Evolutionary conservation across 352 stramenopile genomes (phyloP), one percentile per base, ranked within the genome.

Genomic region (Pythium grandisporangium): DNA sequence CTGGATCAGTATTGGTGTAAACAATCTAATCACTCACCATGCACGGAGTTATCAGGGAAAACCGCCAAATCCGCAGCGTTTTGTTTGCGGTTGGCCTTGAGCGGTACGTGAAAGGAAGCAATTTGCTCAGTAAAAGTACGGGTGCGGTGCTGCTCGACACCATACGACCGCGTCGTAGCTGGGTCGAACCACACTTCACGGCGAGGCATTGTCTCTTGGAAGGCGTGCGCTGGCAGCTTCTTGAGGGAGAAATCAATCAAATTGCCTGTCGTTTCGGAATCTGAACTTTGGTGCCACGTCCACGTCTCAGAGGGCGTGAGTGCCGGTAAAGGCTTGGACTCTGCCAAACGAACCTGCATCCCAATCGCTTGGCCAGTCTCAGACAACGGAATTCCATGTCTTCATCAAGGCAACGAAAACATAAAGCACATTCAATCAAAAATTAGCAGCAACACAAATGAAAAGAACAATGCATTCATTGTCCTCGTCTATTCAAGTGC

Each of bases 171-270:
- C 5, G 69, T 67, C 10, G 70, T 83, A 10, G 75, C 58, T 6
- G 72, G 75, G 23, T 88, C 75, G 2, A 88, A 43, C 59, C 66
- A 85, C 32, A 85, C 74, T 24, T 78, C 54, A 17, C 70, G 53
- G 8, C 60, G 58, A 30, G 56, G 63, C 4, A 88, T 43, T 3
- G 55, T 24, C 3, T 45, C 61, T 13, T 59, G 35, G 39, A 67
- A 74, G 20, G 70, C 26, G 21, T 48, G 50, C 12, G 54, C 30
- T 10, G 51, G 40, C 2, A 32, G 25, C 35, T 64, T 59, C 27
- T 51, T 45, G 27, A 51, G 38, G 36, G 36, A 12, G 14, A 57
- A 35, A 32, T 53, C 40, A 25, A 74, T 29, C 24, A 58, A 17
- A 20, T 48, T n/a, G 5, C 27, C 30, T 5, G 55, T 48, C 2